Evolutionary conservation across 2,329 filamentous ascomycete species (phyloP), one percentile per base, ranked within the genome.

Genomic region (Rutstroemia sp.): DNA sequence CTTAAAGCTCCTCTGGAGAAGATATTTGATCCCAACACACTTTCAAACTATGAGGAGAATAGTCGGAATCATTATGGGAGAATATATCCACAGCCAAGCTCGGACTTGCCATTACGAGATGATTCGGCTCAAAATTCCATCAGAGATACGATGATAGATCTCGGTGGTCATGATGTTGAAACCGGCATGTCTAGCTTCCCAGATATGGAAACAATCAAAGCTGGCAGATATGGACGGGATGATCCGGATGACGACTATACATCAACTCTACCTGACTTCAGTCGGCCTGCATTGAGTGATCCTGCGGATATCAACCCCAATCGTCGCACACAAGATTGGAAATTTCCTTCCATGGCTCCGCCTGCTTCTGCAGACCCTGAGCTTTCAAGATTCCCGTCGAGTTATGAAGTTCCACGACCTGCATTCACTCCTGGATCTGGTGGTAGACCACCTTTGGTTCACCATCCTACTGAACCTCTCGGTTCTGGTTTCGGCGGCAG

Each of bases 21-120:
- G 60, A 73, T 86, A 0, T 86, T 86, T 64, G 83, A 86, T 57
- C 82, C 82, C 5, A 82, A 85, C 65, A 85, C 83, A 0, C 78
- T 83, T 36, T 81, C 81, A 2, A 83, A 77, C 58, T 86, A 86
- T 60, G 77, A 83, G 23, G 82, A 86, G 58, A 85, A 86, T 60
- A 82, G 81, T 17, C 74, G 79, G 30, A 74, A 73, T 42, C 84
- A 85, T 63, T 86, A 86, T 62, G 79, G 80, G 17, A 73, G 71
- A 36, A 72, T 44, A 3, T 69, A 64, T 25, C 58, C 66, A 12
- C 63, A 48, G 17, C 57, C 60, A 40, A 16, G 46, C n/a, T 55
- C 52, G 4, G 53, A 55, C 4, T 19, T 86, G 7, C 82, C 82
- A 0, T 68, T 86, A 1, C 74, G 82, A 25, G 76, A 85, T 58